Base-by-base conservation (phyloP, 2,329 filamentous ascomycete genomes). In the Cordyceps tenuipes region DNA sequence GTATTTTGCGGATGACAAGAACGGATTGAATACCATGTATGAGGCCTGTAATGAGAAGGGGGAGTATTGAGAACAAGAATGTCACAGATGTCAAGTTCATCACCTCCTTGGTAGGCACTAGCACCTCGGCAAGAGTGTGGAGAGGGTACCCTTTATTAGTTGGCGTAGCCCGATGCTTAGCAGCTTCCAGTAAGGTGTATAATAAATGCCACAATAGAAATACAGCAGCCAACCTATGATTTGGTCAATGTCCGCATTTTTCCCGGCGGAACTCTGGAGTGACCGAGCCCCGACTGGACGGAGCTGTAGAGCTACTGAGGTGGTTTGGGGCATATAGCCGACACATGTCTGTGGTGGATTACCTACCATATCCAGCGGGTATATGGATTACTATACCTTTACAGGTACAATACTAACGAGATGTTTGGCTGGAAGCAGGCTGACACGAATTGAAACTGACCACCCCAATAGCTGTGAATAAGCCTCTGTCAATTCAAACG, bases 51-150 rank as follows among this genome's bases (percentile, higher is more conserved):
- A 1, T 29, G 5, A 1, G 21, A 31, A 15, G 36, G 49, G 43
- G 7, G 31, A 15, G 19, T 39, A n/a, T 23, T 19, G 1, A 29
- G 36, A 29, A 23, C 34, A 34, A 39, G 26, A 51, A 26, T 31
- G 17, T 41, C 19, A 15, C 10, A 34, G 26, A 44, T 58, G 47
- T 41, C 23, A 46, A 17, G 36, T 36, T 29, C n/a, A n/a, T n/a
- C n/a, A n/a, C n/a, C 36, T 43, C 23, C 34, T 44, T 58, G 34
- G 17, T 29, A 10, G n/a, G 3, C 49, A 47, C 57, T 52, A 59
- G 57, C 57, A 59, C 57, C 57, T 59, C 57, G 57, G 57, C 57
- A 59, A 53, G 57, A 59, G 48, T 59, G 57, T 48, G 57, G 57
- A 59, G 57, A 59, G 53, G 57, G 39, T 59, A n/a, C 29, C 19